phyloP scores from a whole-genome alignment of 345 rosid species.

The Eucalyptus tenuipes region DNA sequence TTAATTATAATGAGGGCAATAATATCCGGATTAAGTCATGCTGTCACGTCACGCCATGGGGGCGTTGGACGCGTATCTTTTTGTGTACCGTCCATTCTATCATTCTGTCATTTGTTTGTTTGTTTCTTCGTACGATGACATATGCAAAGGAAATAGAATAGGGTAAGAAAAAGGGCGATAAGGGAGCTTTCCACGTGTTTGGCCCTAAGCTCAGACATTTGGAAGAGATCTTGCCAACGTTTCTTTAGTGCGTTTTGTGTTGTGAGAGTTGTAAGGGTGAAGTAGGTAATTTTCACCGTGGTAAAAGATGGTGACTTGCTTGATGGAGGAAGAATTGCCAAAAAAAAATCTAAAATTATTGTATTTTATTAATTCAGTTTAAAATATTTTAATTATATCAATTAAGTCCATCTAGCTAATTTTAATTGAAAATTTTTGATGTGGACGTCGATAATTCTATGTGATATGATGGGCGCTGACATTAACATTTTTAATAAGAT shows the following conservation, averaged over 20 bases:
- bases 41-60: not conserved
- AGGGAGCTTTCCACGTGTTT: not conserved
- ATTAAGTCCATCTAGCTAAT: rapidly evolving
- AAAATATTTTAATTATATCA: too few species aligned
- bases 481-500: not conserved
- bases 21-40: not conserved
- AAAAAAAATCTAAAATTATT: too few species aligned
- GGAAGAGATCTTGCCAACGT: not conserved
- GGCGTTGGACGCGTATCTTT: not conserved
- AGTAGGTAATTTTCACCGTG: not conserved
- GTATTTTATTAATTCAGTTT: too few species aligned
- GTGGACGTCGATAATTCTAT: rapidly evolving
- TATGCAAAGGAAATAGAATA: not conserved
- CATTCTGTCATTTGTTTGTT: not conserved
- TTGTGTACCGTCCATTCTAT: not conserved
- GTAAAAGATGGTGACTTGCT: not conserved
- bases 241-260: not conserved
- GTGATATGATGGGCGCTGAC: rapidly evolving
- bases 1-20: not conserved
- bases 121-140: not conserved
- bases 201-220: not conserved
- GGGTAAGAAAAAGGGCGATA: not conserved
- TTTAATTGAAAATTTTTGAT: too few species aligned
- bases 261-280: not conserved
- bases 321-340: not conserved